Conservation (phyloP, 2,329 filamentous ascomycete genomes). For the Cytospora piceicola region DNA sequence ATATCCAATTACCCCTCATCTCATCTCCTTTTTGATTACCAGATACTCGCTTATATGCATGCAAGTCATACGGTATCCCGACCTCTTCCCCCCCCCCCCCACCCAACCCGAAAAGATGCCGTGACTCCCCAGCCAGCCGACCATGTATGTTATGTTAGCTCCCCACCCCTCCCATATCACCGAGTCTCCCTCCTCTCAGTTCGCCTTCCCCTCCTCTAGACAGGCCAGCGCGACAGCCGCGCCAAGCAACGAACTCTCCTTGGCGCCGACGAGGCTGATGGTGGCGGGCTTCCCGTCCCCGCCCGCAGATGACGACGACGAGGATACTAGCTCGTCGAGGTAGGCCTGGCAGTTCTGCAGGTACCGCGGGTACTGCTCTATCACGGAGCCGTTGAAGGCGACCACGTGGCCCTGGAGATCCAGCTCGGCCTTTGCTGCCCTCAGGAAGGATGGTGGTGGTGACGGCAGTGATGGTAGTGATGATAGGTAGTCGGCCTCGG, state of each 20-base stretch:
- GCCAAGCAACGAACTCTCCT: conserved; percentile 75
- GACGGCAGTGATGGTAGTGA: background rate
- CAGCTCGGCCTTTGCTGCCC: conserved; percentile 53
- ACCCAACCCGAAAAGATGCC: background rate
- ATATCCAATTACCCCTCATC: background rate
- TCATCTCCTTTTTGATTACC: background rate
- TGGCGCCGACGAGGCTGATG: conserved; percentile 68
- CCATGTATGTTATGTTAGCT: background rate
- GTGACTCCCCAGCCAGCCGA: background rate
- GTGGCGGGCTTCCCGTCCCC: conserved; percentile 40
- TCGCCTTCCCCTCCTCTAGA: conserved; percentile 34
- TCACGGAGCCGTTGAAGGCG: conserved; percentile 79
- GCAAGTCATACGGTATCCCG: background rate
- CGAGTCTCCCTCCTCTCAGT: conserved; percentile 20
- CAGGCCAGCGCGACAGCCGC: conserved; percentile 72
- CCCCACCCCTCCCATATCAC: background rate
- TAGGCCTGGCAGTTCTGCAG: conserved; percentile 63
- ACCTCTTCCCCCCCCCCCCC: too few relatives aligned
- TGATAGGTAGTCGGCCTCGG: conserved; percentile 52
- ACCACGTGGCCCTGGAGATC: conserved; percentile 56
- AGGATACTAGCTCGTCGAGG: conserved; percentile 60
- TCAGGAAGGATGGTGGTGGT: conserved; percentile 38
- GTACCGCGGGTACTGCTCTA: conserved; percentile 78
- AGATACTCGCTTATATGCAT: background rate
- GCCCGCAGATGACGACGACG: conserved; percentile 36